These are phyloP conservation scores for Eucalyptus microcorys DNA, from an alignment of 345 rosid species.

Conservation along the genomic window DNA sequence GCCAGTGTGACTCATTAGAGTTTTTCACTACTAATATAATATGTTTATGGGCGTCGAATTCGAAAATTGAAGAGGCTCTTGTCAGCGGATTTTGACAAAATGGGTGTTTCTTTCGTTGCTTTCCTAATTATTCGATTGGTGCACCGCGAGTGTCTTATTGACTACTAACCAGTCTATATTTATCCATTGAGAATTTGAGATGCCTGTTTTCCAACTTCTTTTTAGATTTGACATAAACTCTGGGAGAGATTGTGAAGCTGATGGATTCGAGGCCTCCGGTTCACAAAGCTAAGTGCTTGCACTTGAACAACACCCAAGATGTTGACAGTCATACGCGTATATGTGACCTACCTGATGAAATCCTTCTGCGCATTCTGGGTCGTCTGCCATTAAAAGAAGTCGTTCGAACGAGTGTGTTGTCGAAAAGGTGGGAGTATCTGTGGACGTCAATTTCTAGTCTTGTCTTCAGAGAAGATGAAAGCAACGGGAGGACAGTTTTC, in stretches of 20 bases:
- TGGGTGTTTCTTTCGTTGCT: neutral
- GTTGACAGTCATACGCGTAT: neutral
- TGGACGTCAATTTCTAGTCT: neutral
- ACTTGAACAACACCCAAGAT: neutral
- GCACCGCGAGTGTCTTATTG: neutral
- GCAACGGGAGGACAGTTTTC: neutral
- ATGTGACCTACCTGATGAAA: neutral
- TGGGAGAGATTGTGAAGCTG: neutral
- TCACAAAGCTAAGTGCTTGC: neutral
- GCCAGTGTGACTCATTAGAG: neutral
- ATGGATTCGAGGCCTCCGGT: neutral
- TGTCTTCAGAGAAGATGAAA: neutral
- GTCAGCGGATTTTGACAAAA: neutral
- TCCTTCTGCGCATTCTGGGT: constrained; percentile 1
- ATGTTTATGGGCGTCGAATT: neutral
- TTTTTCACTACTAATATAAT: neutral
- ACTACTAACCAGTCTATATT: neutral
- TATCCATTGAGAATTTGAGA: neutral
- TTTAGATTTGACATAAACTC: neutral
- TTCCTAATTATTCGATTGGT: neutral
- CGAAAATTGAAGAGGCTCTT: neutral
- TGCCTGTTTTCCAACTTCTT: neutral
- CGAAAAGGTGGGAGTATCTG: neutral
- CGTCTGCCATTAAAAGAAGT: neutral
- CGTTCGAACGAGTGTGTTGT: neutral